Evolutionary conservation across 2,329 filamentous ascomycete genomes (phyloP), one percentile per base, ranked within the genome.

Genomic region (Fusarium equiseti): DNA sequence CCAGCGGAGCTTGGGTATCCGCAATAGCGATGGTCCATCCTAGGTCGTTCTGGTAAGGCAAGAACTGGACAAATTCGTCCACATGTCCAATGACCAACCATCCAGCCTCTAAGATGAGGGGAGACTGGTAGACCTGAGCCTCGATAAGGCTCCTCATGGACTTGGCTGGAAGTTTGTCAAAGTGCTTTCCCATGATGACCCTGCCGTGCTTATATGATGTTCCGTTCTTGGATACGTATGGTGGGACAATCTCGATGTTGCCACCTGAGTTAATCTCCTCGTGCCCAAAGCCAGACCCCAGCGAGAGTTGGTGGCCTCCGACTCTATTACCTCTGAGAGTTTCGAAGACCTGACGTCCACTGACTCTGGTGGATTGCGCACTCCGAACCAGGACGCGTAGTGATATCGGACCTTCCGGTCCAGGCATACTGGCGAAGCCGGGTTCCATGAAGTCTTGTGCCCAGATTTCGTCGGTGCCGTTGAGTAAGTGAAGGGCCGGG

Each of bases 371-470:
- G 13, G 68, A 66, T 54, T 81, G 77, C 2, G 71, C 63, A 1
- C 73, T 75, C 2, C 71, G 64, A n/a, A 81, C 64, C 57, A 80
- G 73, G 24, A 81, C 69, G 8, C 75, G 75, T 8, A 81, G 63
- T 1, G 72, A 60, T 16, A 79, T 66, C 2, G 77, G 66, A 0
- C 79, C 77, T 4, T 79, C 40, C 0, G 78, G 78, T 1, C 80
- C 80, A 0, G 81, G 81, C 68, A 82, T 82, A 53, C 77, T 80
- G 4, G 76, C 72, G 61, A 80, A 83, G 1, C 68, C 81, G 0
- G 81, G 77, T 70, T 83, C 80, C 29, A 83, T 61, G 49, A 79
- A 76, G 59, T 83, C 81, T 63, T 82, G 81, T 1, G 74, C 74
- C 81, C 81, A 83, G 29, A 77, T 67, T 53, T 82, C 79, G 22